phyloP scores from a whole-genome alignment of 306 rosid species.

The Hippophae gyantsensis region DNA sequence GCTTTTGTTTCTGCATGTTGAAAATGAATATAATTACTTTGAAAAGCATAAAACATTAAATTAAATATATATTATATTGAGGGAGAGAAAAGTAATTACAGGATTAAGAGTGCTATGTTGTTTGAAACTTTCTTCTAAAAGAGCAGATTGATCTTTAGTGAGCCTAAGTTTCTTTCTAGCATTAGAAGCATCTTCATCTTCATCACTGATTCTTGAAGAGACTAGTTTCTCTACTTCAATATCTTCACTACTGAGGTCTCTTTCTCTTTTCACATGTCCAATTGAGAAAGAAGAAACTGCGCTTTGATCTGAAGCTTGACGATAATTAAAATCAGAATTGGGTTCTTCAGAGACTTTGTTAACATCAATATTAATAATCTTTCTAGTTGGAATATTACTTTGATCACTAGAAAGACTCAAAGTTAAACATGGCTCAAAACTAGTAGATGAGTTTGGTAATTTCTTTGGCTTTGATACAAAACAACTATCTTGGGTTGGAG shows the following conservation, averaged over 20 bases:
- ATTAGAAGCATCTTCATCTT: slow-evolving; percentile 82
- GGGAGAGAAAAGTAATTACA: slow-evolving; percentile 32
- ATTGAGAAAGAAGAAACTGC: slow-evolving; percentile 76
- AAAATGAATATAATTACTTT: neutral
- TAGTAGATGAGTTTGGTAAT: slow-evolving; percentile 11
- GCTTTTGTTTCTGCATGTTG: slow-evolving; percentile 74
- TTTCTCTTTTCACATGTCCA: slow-evolving; percentile 73
- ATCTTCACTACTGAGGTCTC: slow-evolving; percentile 63
- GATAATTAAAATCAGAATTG: slow-evolving; percentile 1
- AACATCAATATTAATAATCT: slow-evolving; percentile 9
- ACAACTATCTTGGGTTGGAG: slow-evolving; percentile 22
- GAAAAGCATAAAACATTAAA: neutral
- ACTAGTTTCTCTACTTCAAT: slow-evolving; percentile 43
- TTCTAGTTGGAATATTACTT: neutral
- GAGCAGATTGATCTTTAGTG: slow-evolving; percentile 77
- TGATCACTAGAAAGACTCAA: slow-evolving; percentile 38
- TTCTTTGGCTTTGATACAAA: slow-evolving; percentile 9
- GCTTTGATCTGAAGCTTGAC: slow-evolving; percentile 23
- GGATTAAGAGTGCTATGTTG: slow-evolving; percentile 93
- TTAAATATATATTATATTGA: no score
- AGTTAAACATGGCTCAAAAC: slow-evolving; percentile 62
- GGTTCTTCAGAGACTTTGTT: slow-evolving; percentile 22
- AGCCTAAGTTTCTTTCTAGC: slow-evolving; percentile 88
- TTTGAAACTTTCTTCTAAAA: slow-evolving; percentile 90
- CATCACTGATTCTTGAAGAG: slow-evolving; percentile 68